Conservation (phyloP, 345 rosid species). For the Clarkia xantiana region DNA sequence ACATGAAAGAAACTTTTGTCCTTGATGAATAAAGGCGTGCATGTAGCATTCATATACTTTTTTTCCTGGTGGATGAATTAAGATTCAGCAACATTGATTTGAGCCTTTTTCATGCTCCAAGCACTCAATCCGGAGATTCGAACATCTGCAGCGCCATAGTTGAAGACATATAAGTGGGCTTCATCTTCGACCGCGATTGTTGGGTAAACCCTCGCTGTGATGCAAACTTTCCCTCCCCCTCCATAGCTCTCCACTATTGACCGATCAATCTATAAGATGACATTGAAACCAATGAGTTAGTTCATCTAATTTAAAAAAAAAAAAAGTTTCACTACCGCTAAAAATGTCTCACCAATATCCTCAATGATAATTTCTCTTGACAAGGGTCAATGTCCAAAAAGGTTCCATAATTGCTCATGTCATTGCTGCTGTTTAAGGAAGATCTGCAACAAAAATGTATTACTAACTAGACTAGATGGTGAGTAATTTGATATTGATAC, state of each 20-base stretch:
- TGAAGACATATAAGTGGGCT: conserved; percentile 45
- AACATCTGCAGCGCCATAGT: conserved; percentile 40
- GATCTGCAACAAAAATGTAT: not conserved
- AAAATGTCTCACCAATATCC: conserved; percentile 56
- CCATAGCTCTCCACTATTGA: conserved; percentile 88
- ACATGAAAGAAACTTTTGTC: no score
- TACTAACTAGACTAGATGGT: no score
- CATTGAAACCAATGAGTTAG: not conserved
- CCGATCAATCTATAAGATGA: conserved; percentile 40
- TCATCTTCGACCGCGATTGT: conserved; percentile 23
- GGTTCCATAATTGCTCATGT: conserved; percentile 21
- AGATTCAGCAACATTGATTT: no score
- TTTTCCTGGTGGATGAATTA: conserved; percentile 12
- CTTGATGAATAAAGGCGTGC: no score
- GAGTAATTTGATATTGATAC: no score
- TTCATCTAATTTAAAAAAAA: no score
- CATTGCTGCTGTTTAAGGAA: not conserved
- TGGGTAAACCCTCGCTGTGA: conserved; percentile 66
- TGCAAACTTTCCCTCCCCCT: conserved; percentile 52
- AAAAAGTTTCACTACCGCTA: no score
- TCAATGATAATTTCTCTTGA: conserved; percentile 17
- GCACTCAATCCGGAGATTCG: conserved; percentile 26
- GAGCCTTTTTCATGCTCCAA: conserved; percentile 63
- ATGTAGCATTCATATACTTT: no score
- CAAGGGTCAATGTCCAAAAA: conserved; percentile 28